Percentiles rank a stretch among this genome's conserved stretches.
Evolutionary conservation across 1,284 basidiomycete genomes (phyloP).

Genomic region (Cryptococcus amylolentus): DNA sequence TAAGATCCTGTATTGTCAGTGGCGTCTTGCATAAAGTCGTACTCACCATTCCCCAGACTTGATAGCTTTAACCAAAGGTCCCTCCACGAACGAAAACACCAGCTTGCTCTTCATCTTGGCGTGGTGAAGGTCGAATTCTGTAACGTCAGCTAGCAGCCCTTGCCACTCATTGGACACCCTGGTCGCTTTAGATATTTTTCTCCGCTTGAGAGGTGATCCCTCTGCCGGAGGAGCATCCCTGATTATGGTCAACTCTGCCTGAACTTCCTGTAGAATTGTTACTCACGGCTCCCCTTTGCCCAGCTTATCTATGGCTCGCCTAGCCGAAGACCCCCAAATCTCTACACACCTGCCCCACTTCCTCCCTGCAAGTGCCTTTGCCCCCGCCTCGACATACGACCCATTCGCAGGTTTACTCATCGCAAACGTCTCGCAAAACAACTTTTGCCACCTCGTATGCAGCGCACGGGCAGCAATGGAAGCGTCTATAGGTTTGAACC

Average conservation of each 20-base stretch:
- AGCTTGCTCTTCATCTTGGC: slow-evolving; percentile 80
- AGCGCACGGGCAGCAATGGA: slow-evolving; percentile 71
- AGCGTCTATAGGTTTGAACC: slow-evolving; percentile 91
- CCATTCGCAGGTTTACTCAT: slow-evolving; percentile 72
- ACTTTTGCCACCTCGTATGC: slow-evolving; percentile 71
- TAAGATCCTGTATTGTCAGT: slow-evolving; percentile 65
- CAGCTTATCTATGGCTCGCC: slow-evolving; percentile 51
- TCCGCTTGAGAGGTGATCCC: slow-evolving; percentile 63
- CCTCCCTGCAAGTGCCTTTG: slow-evolving; percentile 74
- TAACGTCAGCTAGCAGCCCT: slow-evolving; percentile 67
- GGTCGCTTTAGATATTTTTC: slow-evolving; percentile 56
- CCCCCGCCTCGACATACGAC: slow-evolving; percentile 76
- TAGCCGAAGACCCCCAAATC: slow-evolving; percentile 60
- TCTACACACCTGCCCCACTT: slow-evolving; percentile 83
- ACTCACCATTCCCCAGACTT: slow-evolving; percentile 81
- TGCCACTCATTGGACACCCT: slow-evolving; percentile 60
- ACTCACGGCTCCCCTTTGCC: slow-evolving; percentile 57
- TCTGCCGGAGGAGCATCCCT: slow-evolving; percentile 26
- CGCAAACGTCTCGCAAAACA: slow-evolving; percentile 88
- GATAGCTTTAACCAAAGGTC: slow-evolving; percentile 89
- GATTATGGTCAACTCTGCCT: background rate
- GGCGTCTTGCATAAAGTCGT: background rate
- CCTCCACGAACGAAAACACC: slow-evolving; percentile 93
- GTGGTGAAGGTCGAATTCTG: slow-evolving; percentile 81
- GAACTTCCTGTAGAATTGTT: background rate